These are phyloP conservation scores for Camptophora hylomeconis DNA, from an alignment of 2,329 filamentous ascomycete genomes.

Conservation along the genomic window DNA sequence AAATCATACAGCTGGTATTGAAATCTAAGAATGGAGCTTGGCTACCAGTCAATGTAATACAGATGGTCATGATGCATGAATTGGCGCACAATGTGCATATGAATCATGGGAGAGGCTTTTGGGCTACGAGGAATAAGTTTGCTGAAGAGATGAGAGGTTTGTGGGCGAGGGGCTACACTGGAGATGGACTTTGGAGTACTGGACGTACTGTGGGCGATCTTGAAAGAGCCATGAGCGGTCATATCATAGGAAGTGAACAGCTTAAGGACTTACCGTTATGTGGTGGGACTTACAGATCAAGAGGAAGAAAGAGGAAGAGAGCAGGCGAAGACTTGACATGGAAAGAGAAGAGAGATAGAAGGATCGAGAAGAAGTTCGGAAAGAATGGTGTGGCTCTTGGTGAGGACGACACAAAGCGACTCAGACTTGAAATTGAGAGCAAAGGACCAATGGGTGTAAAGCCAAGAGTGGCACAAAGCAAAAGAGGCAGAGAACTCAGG, in stretches of 20 bases:
- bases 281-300: constrained; percentile 59
- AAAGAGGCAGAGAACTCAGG: constrained; percentile 59
- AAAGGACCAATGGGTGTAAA: constrained; percentile 45
- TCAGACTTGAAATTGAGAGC: constrained; percentile 51
- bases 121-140: constrained; percentile 63
- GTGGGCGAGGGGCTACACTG: constrained; percentile 59
- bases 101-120: constrained; percentile 76
- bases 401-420: constrained; percentile 52
- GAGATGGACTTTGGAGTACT: constrained; percentile 72
- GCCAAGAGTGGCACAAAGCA: constrained; percentile 62
- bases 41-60: constrained; percentile 72
- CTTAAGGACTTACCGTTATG: constrained; percentile 59
- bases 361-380: constrained; percentile 66
- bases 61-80: constrained; percentile 95
- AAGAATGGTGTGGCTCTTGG: constrained; percentile 55
- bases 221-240: constrained; percentile 43
- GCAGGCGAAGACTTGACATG: constrained; percentile 42
- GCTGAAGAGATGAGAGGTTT: constrained; percentile 57
- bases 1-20: constrained; percentile 74
- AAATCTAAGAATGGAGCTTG: constrained; percentile 50
- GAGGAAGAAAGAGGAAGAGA: constrained; percentile 41
- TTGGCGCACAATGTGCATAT: constrained; percentile 81
- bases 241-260: constrained; percentile 38
- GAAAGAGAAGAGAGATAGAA: constrained; percentile 58
- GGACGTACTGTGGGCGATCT: constrained; percentile 50